These are phyloP conservation scores for Simplicillium sp. DNA, from an alignment of 2,329 filamentous ascomycete species.

Conservation along the genomic window DNA sequence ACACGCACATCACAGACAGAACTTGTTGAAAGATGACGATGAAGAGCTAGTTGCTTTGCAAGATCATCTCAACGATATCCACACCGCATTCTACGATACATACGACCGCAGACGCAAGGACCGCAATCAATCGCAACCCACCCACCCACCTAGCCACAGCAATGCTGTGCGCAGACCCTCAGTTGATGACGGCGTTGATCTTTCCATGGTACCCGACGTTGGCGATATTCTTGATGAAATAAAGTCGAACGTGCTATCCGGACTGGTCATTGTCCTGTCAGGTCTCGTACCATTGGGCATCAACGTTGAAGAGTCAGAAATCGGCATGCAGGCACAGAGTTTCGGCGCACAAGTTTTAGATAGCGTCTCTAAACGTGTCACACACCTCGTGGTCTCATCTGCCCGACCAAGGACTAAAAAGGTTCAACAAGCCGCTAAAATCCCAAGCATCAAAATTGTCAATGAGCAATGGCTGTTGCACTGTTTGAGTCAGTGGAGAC, in stretches of 20 bases:
- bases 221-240: slow-evolving; percentile 75
- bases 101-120: slow-evolving; percentile 53
- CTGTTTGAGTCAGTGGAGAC: slow-evolving; percentile 75
- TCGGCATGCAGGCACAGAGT: slow-evolving; percentile 74
- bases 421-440: slow-evolving; percentile 74
- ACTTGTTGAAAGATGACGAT: slow-evolving; percentile 81
- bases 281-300: slow-evolving; percentile 79
- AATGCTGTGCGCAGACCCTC: slow-evolving; percentile 19
- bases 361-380: slow-evolving; percentile 52
- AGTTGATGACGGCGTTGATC: slow-evolving; percentile 31
- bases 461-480: slow-evolving; percentile 83
- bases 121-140: slow-evolving; percentile 22
- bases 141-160: slow-evolving; percentile 23
- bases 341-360: slow-evolving; percentile 65
- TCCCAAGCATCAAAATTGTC: slow-evolving; percentile 80
- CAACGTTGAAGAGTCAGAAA: slow-evolving; percentile 72
- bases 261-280: slow-evolving; percentile 75
- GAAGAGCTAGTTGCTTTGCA: slow-evolving; percentile 71
- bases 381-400: slow-evolving; percentile 65
- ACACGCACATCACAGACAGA: slow-evolving; percentile 46
- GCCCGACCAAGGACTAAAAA: slow-evolving; percentile 76
- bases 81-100: slow-evolving; percentile 71
- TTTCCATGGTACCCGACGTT: slow-evolving; percentile 65
- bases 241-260: slow-evolving; percentile 67
- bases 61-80: slow-evolving; percentile 64